These are phyloP conservation scores for Monascus ruber DNA, from an alignment of 2,329 filamentous ascomycete genomes.

Conservation along the genomic window DNA sequence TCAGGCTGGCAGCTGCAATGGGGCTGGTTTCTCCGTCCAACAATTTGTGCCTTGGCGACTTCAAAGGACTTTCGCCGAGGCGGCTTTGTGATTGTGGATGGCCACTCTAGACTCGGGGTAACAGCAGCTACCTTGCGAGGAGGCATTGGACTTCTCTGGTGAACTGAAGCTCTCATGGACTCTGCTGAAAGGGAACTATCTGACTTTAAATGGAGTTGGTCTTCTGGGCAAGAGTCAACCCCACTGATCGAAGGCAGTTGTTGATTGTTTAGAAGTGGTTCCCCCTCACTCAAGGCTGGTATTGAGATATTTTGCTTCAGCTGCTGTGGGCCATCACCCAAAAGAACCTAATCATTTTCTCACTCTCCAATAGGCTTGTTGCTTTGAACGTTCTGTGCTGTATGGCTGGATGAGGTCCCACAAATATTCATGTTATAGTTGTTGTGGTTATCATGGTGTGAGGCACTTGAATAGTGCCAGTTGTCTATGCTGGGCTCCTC, in stretches of 20 bases:
- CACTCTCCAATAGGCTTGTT: slow-evolving; percentile 1
- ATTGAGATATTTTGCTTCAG: slow-evolving; percentile 1
- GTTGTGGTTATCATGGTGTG: slow-evolving; percentile 1
- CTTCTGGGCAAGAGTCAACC: slow-evolving; percentile 1
- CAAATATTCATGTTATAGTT: slow-evolving; percentile 1
- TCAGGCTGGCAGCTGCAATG: slow-evolving; percentile 1
- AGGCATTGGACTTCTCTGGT: background rate
- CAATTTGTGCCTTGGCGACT: slow-evolving; percentile 3
- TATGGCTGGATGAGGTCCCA: too few relatives aligned
- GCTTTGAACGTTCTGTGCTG: background rate
- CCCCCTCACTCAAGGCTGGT: slow-evolving; percentile 1
- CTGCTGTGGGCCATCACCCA: slow-evolving; percentile 1
- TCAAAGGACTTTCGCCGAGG: slow-evolving; percentile 2
- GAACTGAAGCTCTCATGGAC: slow-evolving; percentile 1
- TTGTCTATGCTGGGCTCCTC: slow-evolving; percentile 1
- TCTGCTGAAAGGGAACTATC: slow-evolving; percentile 1
- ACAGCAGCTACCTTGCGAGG: slow-evolving; percentile 1
- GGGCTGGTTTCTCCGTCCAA: background rate
- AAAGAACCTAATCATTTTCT: slow-evolving; percentile 1
- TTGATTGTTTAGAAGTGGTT: slow-evolving; percentile 1
- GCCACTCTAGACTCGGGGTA: slow-evolving; percentile 1
- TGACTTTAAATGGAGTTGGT: slow-evolving; percentile 2
- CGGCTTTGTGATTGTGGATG: slow-evolving; percentile 1
- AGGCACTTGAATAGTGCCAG: slow-evolving; percentile 1
- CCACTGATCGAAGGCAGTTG: background rate